These are phyloP conservation scores for Chamaecrista fasciculata DNA, from an alignment of 306 rosid species.

Conservation along the genomic window DNA sequence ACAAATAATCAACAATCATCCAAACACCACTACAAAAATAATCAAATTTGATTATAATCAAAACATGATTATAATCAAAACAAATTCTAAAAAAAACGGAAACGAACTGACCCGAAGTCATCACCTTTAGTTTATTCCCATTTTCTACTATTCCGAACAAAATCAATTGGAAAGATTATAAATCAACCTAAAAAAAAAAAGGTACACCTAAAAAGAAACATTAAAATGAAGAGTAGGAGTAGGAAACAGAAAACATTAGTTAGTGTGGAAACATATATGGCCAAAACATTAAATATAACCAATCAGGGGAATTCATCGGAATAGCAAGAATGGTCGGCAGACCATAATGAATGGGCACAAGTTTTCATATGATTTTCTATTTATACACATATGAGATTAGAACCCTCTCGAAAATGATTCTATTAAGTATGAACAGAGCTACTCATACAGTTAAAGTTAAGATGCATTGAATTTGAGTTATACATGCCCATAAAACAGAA, in stretches of 20 bases:
- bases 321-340: background rate
- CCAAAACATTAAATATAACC: background rate
- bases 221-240: background rate
- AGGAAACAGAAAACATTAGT: background rate
- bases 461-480: background rate
- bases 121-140: too few relatives aligned
- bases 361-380: slow-evolving; percentile 11
- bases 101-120: too few relatives aligned
- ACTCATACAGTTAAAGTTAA: background rate
- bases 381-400: slow-evolving; percentile 6
- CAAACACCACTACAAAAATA: too few relatives aligned
- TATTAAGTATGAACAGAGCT: background rate
- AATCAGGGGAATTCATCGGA: background rate
- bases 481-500: slow-evolving; percentile 35
- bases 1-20: too few relatives aligned
- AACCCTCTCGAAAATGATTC: background rate
- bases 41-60: too few relatives aligned
- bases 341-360: slow-evolving; percentile 6
- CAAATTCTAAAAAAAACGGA: too few relatives aligned
- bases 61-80: too few relatives aligned
- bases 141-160: too few relatives aligned
- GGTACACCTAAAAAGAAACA: too few relatives aligned
- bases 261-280: background rate
- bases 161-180: too few relatives aligned
- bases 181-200: too few relatives aligned